Conservation (phyloP, 768 basidiomycete genomes). For the Mycena rosella region DNA sequence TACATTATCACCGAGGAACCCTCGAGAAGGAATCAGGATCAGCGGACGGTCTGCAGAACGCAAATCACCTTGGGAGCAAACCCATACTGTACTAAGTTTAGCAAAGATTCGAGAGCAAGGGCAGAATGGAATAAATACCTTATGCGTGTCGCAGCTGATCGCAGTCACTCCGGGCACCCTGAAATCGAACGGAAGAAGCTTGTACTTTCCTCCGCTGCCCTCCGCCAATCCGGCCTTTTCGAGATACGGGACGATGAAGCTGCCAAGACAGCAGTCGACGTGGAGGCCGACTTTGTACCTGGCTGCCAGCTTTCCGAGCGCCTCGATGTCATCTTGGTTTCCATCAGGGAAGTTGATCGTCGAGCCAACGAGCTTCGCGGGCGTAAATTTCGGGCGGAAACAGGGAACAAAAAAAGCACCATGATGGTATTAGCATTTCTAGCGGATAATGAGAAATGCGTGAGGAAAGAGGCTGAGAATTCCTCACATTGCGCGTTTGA, state of each 20-base stretch:
- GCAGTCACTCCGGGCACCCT: slow-evolving; percentile 91
- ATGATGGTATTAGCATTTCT: slow-evolving; percentile 93
- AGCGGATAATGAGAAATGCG: slow-evolving; percentile 20
- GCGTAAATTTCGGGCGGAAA: slow-evolving; percentile 6
- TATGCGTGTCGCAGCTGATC: slow-evolving; percentile 97
- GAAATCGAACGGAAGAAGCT: slow-evolving; percentile 88
- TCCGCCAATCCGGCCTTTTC: slow-evolving; percentile 79
- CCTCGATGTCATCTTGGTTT: slow-evolving; percentile 87
- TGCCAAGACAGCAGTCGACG: slow-evolving; percentile 95
- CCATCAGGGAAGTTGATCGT: slow-evolving; percentile 90
- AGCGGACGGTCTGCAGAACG: slow-evolving; percentile 4
- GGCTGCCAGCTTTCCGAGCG: slow-evolving; percentile 80
- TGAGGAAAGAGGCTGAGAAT: slow-evolving; percentile 12
- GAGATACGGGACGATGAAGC: slow-evolving; percentile 94
- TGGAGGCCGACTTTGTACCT: slow-evolving; percentile 87
- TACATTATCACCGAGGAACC: slow-evolving; percentile 98
- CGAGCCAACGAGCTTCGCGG: slow-evolving; percentile 81
- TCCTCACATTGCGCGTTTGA: slow-evolving; percentile 89
- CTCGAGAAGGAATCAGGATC: slow-evolving; percentile 51
- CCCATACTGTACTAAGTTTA: slow-evolving; percentile 73
- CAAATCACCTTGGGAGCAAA: slow-evolving; percentile 87
- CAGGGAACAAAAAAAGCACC: slow-evolving; percentile 53
- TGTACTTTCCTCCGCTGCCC: slow-evolving; percentile 67
- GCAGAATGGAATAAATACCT: slow-evolving; percentile 57
- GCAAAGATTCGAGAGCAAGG: slow-evolving; percentile 4